A percentile compares a stretch with the other conserved stretches of the same genome.
phyloP scores from a whole-genome alignment of 371 early-diverging fungal species.

The Enterocytospora artemiae region DNA sequence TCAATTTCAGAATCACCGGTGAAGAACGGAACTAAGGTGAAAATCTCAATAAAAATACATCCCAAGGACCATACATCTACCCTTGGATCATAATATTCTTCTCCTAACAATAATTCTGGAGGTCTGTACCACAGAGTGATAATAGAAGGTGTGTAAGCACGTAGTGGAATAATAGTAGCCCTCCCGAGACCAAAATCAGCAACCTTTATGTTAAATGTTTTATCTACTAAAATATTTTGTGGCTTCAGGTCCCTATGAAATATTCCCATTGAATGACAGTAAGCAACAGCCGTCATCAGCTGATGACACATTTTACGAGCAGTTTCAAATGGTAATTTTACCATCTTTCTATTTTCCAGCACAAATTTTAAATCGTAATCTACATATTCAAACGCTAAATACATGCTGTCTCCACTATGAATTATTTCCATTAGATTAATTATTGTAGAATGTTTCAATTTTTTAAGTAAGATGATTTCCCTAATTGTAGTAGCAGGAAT shows the following conservation, averaged over 20 bases:
- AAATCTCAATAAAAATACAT: conserved; percentile 95
- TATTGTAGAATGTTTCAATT: conserved; percentile 75
- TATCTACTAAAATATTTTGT: conserved; percentile 62
- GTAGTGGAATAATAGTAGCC: conserved; percentile 48
- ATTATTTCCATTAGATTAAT: conserved; percentile 83
- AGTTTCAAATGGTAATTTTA: conserved; percentile 3
- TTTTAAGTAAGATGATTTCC: conserved; percentile 84
- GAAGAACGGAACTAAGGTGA: conserved; percentile 84
- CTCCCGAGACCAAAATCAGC: conserved; percentile 58
- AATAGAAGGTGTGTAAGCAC: conserved; percentile 53
- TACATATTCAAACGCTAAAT: conserved; percentile 93
- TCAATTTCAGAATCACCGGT: conserved; percentile 95
- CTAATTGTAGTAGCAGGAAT: conserved; percentile 87
- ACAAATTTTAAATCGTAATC: conserved; percentile 90
- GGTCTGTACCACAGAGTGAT: conserved; percentile 58
- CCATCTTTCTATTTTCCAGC: conserved; percentile 63
- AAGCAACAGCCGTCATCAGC: conserved; percentile 86
- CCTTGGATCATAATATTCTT: conserved; percentile 53
- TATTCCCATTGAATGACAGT: conserved; percentile 88
- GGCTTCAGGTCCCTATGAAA: conserved; percentile 80
- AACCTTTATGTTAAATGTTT: conserved; percentile 47
- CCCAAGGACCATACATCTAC: conserved; percentile 92
- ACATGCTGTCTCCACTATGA: conserved; percentile 85
- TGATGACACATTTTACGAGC: conserved; percentile 63
- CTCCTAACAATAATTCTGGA: conserved; percentile 56